Conservation (phyloP, 306 rosid genomes). For the Urtica urens region DNA sequence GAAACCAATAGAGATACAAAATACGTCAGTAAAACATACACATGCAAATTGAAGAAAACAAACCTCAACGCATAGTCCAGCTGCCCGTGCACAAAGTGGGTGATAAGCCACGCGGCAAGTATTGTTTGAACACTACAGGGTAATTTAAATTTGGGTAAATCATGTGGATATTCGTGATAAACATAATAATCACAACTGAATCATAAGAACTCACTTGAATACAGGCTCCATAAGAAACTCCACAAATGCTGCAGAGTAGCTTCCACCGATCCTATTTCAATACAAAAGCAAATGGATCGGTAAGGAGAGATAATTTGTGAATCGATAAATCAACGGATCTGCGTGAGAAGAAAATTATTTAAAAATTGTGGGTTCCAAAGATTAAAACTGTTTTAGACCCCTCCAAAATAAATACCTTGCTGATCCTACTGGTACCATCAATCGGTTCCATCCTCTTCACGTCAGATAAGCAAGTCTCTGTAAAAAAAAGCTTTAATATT, state of each 20-base stretch:
- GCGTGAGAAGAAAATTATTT: no score
- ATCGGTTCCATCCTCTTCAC: conserved; percentile 95
- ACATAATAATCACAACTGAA: neutral
- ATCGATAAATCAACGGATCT: no score
- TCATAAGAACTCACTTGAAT: conserved; percentile 64
- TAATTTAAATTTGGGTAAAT: neutral
- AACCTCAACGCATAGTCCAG: conserved; percentile 99
- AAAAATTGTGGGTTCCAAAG: no score
- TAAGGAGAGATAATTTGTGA: no score
- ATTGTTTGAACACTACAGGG: conserved; percentile 77
- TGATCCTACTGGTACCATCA: conserved; percentile 84
- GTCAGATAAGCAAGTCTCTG: conserved; percentile 98
- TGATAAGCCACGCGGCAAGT: conserved; percentile 92
- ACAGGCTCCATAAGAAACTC: conserved; percentile 96
- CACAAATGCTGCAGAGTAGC: conserved; percentile 89
- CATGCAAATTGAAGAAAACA: conserved; percentile 11
- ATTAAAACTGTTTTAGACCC: no score
- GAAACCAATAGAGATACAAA: neutral
- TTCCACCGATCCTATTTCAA: conserved; percentile 93
- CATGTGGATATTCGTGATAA: neutral
- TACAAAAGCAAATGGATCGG: neutral
- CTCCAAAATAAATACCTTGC: conserved; percentile 59
- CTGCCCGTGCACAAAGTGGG: conserved; percentile 99
- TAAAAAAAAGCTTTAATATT: conserved; percentile 19
- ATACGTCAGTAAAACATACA: neutral